Evolutionary conservation across 208 protist genomes (phyloP).

Genomic region (Acanthamoeba sp.): DNA sequence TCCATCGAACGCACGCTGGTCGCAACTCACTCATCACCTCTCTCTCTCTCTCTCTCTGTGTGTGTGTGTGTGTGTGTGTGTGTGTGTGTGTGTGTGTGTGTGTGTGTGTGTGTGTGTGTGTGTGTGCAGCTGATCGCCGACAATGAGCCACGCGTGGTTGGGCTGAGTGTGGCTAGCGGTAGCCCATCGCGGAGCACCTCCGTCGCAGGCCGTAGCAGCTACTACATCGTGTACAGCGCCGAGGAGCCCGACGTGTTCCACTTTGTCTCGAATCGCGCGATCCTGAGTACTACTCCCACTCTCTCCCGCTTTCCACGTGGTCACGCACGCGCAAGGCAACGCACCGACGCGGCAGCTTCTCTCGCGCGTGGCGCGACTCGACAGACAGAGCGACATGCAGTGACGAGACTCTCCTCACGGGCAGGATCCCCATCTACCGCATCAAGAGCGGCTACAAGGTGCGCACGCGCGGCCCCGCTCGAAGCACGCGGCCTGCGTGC

Average conservation of each 20-base stretch:
- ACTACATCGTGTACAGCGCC: not conserved
- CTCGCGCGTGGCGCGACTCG: not conserved
- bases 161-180: not conserved
- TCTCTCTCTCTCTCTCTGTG: too few species aligned
- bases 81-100: too few species aligned
- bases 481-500: too few species aligned
- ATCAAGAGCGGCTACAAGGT: conserved; percentile 43
- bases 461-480: not conserved
- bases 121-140: not conserved
- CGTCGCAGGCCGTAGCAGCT: not conserved
- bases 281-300: not conserved
- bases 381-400: not conserved
- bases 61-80: too few species aligned
- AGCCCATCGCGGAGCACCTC: not conserved
- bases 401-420: not conserved
- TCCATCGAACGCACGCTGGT: too few species aligned
- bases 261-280: not conserved
- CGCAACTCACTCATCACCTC: too few species aligned
- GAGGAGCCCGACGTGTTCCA: conserved; percentile 1
- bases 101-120: too few species aligned
- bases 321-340: too few species aligned
- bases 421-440: not conserved
- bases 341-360: too few species aligned
- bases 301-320: too few species aligned
- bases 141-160: not conserved